Evolutionary conservation across 768 basidiomycete species (phyloP).

Genomic region (Leccinum disarticulatum): DNA sequence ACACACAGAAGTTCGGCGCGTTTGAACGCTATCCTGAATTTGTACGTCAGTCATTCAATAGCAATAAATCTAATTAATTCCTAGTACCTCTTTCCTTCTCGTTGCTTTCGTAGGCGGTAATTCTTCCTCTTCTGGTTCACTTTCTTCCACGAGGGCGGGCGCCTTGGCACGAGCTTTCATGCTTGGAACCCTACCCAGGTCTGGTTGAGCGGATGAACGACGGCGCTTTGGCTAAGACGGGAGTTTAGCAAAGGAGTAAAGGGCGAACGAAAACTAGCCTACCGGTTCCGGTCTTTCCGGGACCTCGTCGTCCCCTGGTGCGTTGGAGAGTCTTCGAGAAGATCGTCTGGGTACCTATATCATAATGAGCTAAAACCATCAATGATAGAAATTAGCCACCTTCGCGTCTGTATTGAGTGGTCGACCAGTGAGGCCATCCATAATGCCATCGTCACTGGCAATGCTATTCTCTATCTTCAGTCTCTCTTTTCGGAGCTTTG

Average conservation of each 20-base stretch:
- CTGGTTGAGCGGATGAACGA: conserved; percentile 76
- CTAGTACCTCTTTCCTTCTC: conserved; percentile 53
- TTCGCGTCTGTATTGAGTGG: conserved; percentile 50
- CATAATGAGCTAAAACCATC: conserved; percentile 9
- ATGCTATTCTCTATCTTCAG: conserved; percentile 64
- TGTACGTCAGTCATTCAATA: conserved; percentile 19
- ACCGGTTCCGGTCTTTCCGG: conserved; percentile 57
- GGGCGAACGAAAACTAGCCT: conserved; percentile 24
- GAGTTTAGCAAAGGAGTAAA: conserved; percentile 10
- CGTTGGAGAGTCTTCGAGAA: conserved; percentile 64
- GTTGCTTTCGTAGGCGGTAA: conserved; percentile 59
- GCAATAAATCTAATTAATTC: conserved; percentile 9
- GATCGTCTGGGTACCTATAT: conserved; percentile 45
- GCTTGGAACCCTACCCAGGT: conserved; percentile 50
- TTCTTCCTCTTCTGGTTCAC: conserved; percentile 70
- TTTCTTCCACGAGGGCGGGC: conserved; percentile 63
- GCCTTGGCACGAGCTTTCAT: conserved; percentile 37
- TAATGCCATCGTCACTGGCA: conserved; percentile 82
- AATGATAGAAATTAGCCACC: conserved; percentile 34
- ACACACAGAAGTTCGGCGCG: conserved; percentile 54
- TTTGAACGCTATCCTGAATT: conserved; percentile 48
- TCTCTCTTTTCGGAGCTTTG: conserved; percentile 61
- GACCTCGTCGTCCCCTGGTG: conserved; percentile 45
- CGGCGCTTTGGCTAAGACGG: conserved; percentile 67
- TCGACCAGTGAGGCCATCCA: conserved; percentile 78